Evolutionary conservation across 1,284 basidiomycete species (phyloP), one percentile per base, ranked within the genome.

Genomic region (Lignosus rhinocerotis): DNA sequence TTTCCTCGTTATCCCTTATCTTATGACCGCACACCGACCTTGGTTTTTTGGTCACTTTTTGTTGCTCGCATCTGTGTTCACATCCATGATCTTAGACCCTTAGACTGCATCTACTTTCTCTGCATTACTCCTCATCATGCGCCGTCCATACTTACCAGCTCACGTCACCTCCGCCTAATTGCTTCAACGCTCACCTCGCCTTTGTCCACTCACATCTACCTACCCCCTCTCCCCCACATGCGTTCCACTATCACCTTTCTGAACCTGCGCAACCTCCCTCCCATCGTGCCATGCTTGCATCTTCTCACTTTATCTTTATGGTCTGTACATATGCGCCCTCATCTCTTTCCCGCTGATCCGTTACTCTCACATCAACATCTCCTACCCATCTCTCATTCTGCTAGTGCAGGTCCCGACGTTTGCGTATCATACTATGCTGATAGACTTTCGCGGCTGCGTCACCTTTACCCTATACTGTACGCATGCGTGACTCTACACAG

Each of bases 81-180:
- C 10, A 10, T 19, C 17, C 34, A 44, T 32, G 17, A 45, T 45
- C 25, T 53, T 63, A 62, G 61, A 62, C 45, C 38, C n/a, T 50
- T 55, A 59, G 58, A 60, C 53, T 44, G 58, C 58, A 60, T 49
- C 49, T 55, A 14, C 32, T 21, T 19, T 33, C 53, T 36, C 30
- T 51, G 31, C 50, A n/a, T 51, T 45, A 47, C 45, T 4, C 43
- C 11, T 16, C 43, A 30, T 30, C 43, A 45, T 45, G 43, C 43
- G 30, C 39, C 17, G 14, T 11, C 39, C 43, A 30, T 30, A 25
- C 39, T 25, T 51, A 48, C 45, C 31, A 50, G 19, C 48, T 38
- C 39, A 34, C 34, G 34, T 49, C 44, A 55, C 50, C 58, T 34
- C 55, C 59, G 51, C 54, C 54, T 60, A 60, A 60, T 60, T 31